Evolutionary conservation across 306 rosid genomes (phyloP), one percentile per base, ranked within the genome.

Genomic region (Vachellia pachyceras): DNA sequence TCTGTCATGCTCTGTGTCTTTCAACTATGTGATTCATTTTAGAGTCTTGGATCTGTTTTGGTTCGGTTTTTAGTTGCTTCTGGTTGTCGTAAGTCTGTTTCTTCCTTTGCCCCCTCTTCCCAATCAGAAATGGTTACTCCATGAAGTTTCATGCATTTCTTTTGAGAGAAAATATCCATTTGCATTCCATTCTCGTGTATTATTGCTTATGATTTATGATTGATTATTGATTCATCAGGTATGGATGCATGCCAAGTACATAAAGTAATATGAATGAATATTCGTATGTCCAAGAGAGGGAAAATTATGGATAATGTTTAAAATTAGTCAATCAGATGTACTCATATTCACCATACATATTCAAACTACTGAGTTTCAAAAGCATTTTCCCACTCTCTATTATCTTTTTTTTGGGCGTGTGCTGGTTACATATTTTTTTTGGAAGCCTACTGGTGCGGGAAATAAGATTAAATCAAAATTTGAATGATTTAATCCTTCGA

Each of bases 1-100:
- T 67, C 77, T 45, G n/a, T 64, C 7, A n/a, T 52, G n/a, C 25
- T 67, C 1, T 3, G 12, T 65, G 72, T 74, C 66, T 76, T 76
- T 72, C 73, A 45, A 39, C 23, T 76, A 41, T 37, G 1, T 50
- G 5, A 39, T 80, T 66, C 25, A 29, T 57, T 44, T 50, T 64
- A n/a, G 69, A 74, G 2, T 41, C 36, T 76, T 37, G 8, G 18
- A 55, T 54, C 52, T 54, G 10, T 44, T 78, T 70, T 14, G 11
- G 18, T 78, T 15, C 35, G 8, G 13, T 76, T 17, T 54, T 64
- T 57, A 22, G 64, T 20, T 22, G 64, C 45, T 29, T 49, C 46
- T 82, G 68, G 40, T 15, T 35, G 35, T 80, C 81, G 61, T n/a
- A 74, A 23, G 10, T 76, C 65, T 77, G 76, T 41, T 57, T 55